phyloP scores from a whole-genome alignment of 192 early-diverging fungal genomes.

The Coemansia sp. region DNA sequence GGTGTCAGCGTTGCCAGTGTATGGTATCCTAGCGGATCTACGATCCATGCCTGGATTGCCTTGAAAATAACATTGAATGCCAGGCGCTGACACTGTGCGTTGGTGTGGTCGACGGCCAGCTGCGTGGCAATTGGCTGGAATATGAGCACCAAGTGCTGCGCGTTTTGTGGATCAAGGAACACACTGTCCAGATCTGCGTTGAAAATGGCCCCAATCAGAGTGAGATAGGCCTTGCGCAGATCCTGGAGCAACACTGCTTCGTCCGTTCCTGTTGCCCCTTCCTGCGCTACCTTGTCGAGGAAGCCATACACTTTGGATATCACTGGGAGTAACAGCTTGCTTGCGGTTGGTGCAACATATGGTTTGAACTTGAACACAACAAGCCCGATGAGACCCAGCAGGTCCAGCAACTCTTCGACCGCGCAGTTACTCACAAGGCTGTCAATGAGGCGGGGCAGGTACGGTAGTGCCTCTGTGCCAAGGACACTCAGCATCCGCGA shows the following conservation, averaged over 20 bases:
- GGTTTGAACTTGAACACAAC: slow-evolving; percentile 92
- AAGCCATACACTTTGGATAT: slow-evolving; percentile 82
- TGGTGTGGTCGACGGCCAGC: slow-evolving; percentile 25
- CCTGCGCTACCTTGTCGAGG: slow-evolving; percentile 71
- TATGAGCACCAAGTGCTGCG: slow-evolving; percentile 31
- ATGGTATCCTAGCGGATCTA: slow-evolving; percentile 45
- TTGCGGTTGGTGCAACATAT: slow-evolving; percentile 34
- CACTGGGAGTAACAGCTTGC: slow-evolving; percentile 75
- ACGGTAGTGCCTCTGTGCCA: slow-evolving; percentile 79
- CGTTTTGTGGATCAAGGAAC: slow-evolving; percentile 70
- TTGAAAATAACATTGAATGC: slow-evolving; percentile 44
- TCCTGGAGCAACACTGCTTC: slow-evolving; percentile 75
- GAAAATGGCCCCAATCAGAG: slow-evolving; percentile 77
- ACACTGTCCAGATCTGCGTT: slow-evolving; percentile 76
- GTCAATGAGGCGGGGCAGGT: slow-evolving; percentile 74
- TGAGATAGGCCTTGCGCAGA: slow-evolving; percentile 80
- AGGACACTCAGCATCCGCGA: slow-evolving; percentile 86
- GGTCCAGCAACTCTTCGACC: slow-evolving; percentile 78
- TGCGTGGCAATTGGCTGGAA: slow-evolving; percentile 38
- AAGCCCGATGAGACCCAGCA: slow-evolving; percentile 80
- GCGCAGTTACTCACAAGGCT: slow-evolving; percentile 74
- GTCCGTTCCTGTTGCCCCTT: slow-evolving; percentile 75
- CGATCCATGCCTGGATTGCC: slow-evolving; percentile 49
- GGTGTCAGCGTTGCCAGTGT: slow-evolving; percentile 49
- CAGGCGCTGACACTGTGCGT: slow-evolving; percentile 45